phyloP scores from a whole-genome alignment of 306 rosid species.

The Gynostemma pentaphyllum region DNA sequence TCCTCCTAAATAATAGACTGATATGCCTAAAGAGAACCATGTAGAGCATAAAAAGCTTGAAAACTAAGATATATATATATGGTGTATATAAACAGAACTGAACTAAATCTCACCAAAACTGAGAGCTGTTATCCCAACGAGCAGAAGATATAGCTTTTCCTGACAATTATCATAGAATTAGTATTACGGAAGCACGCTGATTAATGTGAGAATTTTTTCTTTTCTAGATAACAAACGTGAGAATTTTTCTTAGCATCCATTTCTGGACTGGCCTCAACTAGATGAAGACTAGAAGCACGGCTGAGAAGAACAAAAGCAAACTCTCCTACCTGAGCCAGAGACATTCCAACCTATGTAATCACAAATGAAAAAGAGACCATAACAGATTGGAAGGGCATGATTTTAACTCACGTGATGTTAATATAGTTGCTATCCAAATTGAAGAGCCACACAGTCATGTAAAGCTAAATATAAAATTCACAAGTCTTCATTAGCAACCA shows the following conservation, averaged over 20 bases:
- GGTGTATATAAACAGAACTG: background rate
- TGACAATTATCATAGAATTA: conserved; percentile 17
- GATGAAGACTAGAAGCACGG: conserved; percentile 94
- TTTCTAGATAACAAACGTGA: too few relatives aligned
- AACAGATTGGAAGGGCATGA: background rate
- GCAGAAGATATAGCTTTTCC: conserved; percentile 47
- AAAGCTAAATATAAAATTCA: background rate
- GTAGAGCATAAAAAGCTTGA: background rate
- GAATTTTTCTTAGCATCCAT: background rate
- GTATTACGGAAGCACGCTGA: background rate
- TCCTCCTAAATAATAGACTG: background rate
- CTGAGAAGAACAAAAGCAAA: conserved; percentile 97
- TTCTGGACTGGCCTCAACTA: conserved; percentile 68
- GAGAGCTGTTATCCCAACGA: conserved; percentile 50
- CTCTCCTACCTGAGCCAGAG: conserved; percentile 96
- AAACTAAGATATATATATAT: background rate
- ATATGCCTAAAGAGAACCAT: too few relatives aligned
- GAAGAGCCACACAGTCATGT: background rate
- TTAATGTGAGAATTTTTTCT: too few relatives aligned
- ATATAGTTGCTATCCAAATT: background rate
- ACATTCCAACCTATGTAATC: conserved; percentile 85
- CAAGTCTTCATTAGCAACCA: background rate
- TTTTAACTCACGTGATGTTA: background rate
- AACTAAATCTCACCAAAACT: conserved; percentile 34
- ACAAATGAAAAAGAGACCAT: background rate